Evolutionary conservation across 441 rosid genomes (phyloP).

Genomic region (Bruguiera hainesii): DNA sequence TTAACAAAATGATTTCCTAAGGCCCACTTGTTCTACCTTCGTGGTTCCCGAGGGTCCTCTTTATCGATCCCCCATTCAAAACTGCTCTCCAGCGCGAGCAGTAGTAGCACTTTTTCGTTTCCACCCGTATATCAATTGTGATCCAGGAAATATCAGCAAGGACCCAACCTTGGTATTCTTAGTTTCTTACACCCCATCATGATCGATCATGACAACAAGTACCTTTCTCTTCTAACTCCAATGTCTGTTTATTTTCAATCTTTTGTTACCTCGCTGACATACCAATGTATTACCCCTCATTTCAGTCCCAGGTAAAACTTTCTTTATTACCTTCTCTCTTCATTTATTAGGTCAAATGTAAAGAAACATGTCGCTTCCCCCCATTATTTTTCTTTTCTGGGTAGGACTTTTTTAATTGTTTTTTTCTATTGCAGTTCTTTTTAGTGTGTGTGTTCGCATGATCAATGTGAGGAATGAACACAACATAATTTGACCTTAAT

Average conservation of each 20-base stretch:
- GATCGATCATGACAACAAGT: conserved; percentile 17
- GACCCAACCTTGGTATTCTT: conserved; percentile 29
- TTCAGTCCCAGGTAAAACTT: conserved; percentile 40
- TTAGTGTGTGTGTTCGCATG: too few species aligned
- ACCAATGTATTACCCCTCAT: conserved; percentile 36
- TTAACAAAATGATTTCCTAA: conserved; percentile 35
- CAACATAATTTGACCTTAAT: too few species aligned
- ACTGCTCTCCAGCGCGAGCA: conserved; percentile 17
- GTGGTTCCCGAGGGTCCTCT: conserved; percentile 27
- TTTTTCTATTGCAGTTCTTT: too few species aligned
- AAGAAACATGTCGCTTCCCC: neutral
- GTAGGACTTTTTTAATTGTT: too few species aligned
- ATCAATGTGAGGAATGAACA: too few species aligned
- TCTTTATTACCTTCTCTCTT: conserved; percentile 26
- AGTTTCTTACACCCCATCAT: conserved; percentile 26
- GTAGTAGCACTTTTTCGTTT: conserved; percentile 1
- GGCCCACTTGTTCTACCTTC: conserved; percentile 33
- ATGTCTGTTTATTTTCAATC: conserved; percentile 11
- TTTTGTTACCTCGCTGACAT: conserved; percentile 34
- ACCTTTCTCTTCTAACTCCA: conserved; percentile 31
- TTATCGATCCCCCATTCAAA: conserved; percentile 23
- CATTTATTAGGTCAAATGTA: conserved; percentile 34
- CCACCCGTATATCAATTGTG: conserved; percentile 7
- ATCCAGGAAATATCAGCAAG: conserved; percentile 20
- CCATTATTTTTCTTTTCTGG: too few species aligned